Evolutionary conservation across 306 rosid species (phyloP).

Genomic region (Cicer cuneatum): DNA sequence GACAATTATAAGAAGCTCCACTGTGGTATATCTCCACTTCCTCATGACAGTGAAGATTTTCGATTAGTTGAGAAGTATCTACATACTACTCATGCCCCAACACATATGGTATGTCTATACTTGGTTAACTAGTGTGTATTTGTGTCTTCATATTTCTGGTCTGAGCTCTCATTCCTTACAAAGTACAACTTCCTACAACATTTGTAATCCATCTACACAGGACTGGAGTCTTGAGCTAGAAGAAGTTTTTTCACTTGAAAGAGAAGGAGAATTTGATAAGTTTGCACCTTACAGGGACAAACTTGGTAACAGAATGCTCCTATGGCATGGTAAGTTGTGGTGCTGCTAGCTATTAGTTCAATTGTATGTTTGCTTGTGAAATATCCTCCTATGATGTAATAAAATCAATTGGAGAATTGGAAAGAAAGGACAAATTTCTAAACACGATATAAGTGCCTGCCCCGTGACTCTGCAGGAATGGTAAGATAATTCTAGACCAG

Average conservation of each 20-base stretch:
- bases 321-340: conserved; percentile 90
- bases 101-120: conserved; percentile 74
- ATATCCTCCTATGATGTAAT: conserved; percentile 24
- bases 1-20: conserved; percentile 88
- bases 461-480: not conserved
- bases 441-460: not conserved
- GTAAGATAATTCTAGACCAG: conserved; percentile 33
- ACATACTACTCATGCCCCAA: conserved; percentile 91
- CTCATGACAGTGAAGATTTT: conserved; percentile 88
- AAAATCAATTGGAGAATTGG: conserved; percentile 20
- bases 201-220: conserved; percentile 53
- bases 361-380: conserved; percentile 10
- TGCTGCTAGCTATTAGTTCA: conserved; percentile 9
- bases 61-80: conserved; percentile 81
- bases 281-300: conserved; percentile 66
- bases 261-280: conserved; percentile 83
- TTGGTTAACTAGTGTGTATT: conserved; percentile 4
- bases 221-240: conserved; percentile 97
- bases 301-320: conserved; percentile 89
- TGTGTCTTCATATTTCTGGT: conserved; percentile 6
- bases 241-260: conserved; percentile 91
- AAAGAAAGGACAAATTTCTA: conserved; percentile 33
- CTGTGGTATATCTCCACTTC: conserved; percentile 77
- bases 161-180: conserved; percentile 19
- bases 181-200: conserved; percentile 32